Percentiles rank a stretch among this genome's conserved stretches.
These are phyloP conservation scores for Corrigiola litoralis DNA, from an alignment of 179 eudicot genomes.

Conservation along the genomic window DNA sequence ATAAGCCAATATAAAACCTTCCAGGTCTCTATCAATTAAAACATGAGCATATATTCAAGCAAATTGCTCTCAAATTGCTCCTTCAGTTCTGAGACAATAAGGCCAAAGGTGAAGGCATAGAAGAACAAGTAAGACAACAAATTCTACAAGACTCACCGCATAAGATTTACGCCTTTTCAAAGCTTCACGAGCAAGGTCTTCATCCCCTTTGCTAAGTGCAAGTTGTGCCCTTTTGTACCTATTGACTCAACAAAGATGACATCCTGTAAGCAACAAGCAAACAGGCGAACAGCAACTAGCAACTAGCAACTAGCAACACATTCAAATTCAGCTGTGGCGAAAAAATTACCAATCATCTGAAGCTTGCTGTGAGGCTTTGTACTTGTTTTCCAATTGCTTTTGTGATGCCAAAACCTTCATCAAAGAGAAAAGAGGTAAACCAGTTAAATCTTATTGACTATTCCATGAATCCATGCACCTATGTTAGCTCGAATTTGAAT, in stretches of 20 bases:
- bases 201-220: constrained; percentile 92
- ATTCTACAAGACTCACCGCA: constrained; percentile 54
- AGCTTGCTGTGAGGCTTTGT: constrained; percentile 79
- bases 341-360: constrained; percentile 84
- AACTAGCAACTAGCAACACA: constrained; percentile 2
- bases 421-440: constrained; percentile 10
- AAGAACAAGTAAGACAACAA: not conserved
- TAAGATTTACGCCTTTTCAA: constrained; percentile 89
- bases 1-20: too few species aligned
- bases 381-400: constrained; percentile 88
- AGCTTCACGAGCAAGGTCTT: constrained; percentile 99
- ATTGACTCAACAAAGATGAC: constrained; percentile 6
- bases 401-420: constrained; percentile 95
- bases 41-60: too few species aligned
- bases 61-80: too few species aligned
- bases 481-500: constrained; percentile 2
- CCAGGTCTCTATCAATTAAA: too few species aligned
- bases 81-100: not conserved
- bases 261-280: not conserved
- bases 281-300: not conserved
- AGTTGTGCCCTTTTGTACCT: constrained; percentile 94
- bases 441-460: not conserved
- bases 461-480: constrained; percentile 1
- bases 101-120: not conserved
- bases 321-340: not conserved